These are phyloP conservation scores for Blastobotrys raffinosifermentans DNA, from an alignment of 1,139 yeast species.

Conservation along the genomic window DNA sequence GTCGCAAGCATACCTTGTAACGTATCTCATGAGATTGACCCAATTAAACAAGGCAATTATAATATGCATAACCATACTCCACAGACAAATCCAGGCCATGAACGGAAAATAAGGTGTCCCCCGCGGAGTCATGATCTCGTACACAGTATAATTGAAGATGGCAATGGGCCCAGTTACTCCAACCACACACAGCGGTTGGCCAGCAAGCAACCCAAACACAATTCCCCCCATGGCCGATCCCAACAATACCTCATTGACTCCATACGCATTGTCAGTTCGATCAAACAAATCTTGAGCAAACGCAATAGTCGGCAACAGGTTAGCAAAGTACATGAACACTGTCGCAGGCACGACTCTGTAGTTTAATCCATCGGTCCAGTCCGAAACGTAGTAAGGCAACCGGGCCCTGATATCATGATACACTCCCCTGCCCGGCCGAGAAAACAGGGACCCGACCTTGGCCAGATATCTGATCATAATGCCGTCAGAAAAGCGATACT, in stretches of 20 bases:
- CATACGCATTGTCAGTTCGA: slow-evolving; percentile 77
- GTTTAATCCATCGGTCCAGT: slow-evolving; percentile 76
- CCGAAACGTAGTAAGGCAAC: slow-evolving; percentile 64
- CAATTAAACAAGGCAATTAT: slow-evolving; percentile 64
- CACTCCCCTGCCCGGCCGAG: slow-evolving; percentile 50
- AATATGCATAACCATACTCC: slow-evolving; percentile 84
- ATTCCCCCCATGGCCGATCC: slow-evolving; percentile 86
- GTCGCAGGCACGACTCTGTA: slow-evolving; percentile 89
- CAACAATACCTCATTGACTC: slow-evolving; percentile 82
- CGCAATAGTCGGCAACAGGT: slow-evolving; percentile 86
- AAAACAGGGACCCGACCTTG: too few species aligned
- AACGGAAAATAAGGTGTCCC: slow-evolving; percentile 79
- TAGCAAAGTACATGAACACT: slow-evolving; percentile 78
- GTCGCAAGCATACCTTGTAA: slow-evolving; percentile 83
- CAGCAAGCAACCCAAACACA: slow-evolving; percentile 76
- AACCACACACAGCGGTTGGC: slow-evolving; percentile 93
- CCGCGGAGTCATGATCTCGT: slow-evolving; percentile 60
- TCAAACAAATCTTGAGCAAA: slow-evolving; percentile 96
- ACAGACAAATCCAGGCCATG: slow-evolving; percentile 92
- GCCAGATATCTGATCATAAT: too few species aligned
- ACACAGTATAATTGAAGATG: slow-evolving; percentile 87
- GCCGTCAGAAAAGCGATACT: too few species aligned
- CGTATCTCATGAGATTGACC: slow-evolving; percentile 62
- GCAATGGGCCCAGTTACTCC: slow-evolving; percentile 93
- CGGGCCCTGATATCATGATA: slow-evolving; percentile 49